phyloP scores from a whole-genome alignment of 225 moss, liverwort and hornwort genomes.

The Pleurozium schreberi region DNA sequence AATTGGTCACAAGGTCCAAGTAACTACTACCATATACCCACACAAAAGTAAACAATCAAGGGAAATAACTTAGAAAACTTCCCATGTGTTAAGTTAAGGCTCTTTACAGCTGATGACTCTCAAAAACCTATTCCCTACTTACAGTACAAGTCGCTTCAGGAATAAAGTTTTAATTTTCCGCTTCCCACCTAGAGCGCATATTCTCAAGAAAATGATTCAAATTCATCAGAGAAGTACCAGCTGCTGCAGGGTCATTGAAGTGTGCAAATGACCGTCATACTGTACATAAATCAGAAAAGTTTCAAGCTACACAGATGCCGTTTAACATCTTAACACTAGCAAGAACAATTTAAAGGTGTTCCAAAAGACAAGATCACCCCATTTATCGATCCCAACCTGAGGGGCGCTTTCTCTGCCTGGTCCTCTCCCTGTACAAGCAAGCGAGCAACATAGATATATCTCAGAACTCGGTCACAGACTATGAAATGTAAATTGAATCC shows the following conservation, averaged over 20 bases:
- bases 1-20: neutral
- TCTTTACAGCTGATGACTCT: neutral
- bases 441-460: neutral
- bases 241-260: conserved; percentile 11
- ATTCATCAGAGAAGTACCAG: conserved; percentile 1
- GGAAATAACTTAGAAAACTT: neutral
- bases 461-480: neutral
- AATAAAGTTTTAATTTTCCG: neutral
- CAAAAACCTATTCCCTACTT: neutral
- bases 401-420: conserved; percentile 64
- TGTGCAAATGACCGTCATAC: conserved; percentile 7
- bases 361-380: neutral
- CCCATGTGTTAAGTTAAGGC: neutral
- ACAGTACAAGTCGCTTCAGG: neutral
- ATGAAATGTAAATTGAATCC: neutral
- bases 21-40: neutral
- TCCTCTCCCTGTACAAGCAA: conserved; percentile 31
- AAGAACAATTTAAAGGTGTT: neutral
- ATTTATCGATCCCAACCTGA: conserved; percentile 87
- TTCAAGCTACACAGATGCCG: conserved; percentile 8
- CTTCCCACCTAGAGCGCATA: neutral
- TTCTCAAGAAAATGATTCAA: conserved; percentile 3
- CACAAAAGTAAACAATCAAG: neutral
- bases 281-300: conserved; percentile 13
- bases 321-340: conserved; percentile 1